These are phyloP conservation scores for Penicillium sclerotiorum DNA, from an alignment of 2,329 filamentous ascomycete genomes.

Conservation along the genomic window DNA sequence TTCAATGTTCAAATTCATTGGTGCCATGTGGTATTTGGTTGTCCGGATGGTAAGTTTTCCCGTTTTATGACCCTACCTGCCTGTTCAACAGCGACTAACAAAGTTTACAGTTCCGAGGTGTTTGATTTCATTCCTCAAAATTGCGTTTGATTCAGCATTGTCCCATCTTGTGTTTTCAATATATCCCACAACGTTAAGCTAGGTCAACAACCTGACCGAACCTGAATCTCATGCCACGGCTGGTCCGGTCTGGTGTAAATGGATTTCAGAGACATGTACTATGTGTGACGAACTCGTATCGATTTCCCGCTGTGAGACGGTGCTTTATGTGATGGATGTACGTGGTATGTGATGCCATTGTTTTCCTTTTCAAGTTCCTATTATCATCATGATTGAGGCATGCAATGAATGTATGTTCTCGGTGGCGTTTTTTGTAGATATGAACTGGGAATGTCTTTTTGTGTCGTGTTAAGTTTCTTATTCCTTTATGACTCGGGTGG, in stretches of 20 bases:
- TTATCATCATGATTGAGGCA: not conserved
- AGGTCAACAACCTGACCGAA: not conserved
- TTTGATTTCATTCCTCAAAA: constrained; percentile 35
- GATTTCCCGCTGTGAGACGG: not conserved
- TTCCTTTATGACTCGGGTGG: no score
- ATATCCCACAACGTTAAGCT: constrained; percentile 23
- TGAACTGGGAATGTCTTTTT: not conserved
- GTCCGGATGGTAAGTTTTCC: constrained; percentile 73
- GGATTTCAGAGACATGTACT: constrained; percentile 20
- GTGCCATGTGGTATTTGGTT: constrained; percentile 89
- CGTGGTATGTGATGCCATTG: constrained; percentile 11
- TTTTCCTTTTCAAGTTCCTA: constrained; percentile 3
- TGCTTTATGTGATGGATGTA: constrained; percentile 8
- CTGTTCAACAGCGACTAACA: constrained; percentile 28
- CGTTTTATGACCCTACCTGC: not conserved
- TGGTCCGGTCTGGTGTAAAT: constrained; percentile 30
- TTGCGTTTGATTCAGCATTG: constrained; percentile 18
- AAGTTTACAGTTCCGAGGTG: constrained; percentile 53
- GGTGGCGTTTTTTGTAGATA: constrained; percentile 17
- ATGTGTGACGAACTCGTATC: constrained; percentile 27
- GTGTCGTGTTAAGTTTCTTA: not conserved
- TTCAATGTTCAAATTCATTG: constrained; percentile 83
- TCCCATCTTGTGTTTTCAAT: constrained; percentile 18
- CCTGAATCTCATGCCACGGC: constrained; percentile 29
- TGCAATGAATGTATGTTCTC: not conserved